Conservation (phyloP, 1,284 basidiomycete genomes). For the Cystodermella granulosa region DNA sequence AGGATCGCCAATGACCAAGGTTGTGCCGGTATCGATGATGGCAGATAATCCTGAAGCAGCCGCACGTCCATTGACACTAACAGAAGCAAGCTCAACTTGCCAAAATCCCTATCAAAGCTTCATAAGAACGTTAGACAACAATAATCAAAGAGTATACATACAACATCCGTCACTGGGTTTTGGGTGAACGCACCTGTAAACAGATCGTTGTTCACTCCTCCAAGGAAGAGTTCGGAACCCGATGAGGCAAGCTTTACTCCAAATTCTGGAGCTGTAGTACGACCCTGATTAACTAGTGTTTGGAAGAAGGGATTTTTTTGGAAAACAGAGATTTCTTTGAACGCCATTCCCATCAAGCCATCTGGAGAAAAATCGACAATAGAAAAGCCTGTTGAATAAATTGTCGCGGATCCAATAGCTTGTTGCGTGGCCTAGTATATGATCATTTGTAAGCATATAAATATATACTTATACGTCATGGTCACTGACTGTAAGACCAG, state of each 20-base stretch:
- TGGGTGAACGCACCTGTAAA: conserved; percentile 42
- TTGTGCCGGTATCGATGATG: conserved; percentile 48
- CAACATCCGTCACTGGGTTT: conserved; percentile 33
- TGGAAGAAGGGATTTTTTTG: conserved; percentile 10
- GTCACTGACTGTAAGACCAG: conserved; percentile 22
- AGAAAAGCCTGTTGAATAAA: conserved; percentile 37
- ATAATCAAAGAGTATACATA: conserved; percentile 10
- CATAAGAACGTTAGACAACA: neutral
- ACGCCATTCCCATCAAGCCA: neutral
- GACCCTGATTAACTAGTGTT: neutral
- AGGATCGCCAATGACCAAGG: conserved; percentile 47
- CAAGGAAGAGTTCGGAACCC: conserved; percentile 54
- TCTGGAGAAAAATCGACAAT: neutral
- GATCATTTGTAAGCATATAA: neutral
- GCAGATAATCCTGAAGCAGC: conserved; percentile 23
- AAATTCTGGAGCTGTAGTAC: conserved; percentile 45
- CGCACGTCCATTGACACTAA: conserved; percentile 28
- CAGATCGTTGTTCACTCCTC: conserved; percentile 44
- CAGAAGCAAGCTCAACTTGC: conserved; percentile 37
- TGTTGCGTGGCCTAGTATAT: conserved; percentile 19
- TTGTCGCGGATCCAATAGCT: conserved; percentile 42
- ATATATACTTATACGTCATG: neutral
- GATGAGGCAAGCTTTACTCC: conserved; percentile 48
- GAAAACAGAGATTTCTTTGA: neutral
- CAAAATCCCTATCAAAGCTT: conserved; percentile 37